phyloP scores from a whole-genome alignment of 768 basidiomycete species.

The Tricholoma flavovirens region DNA sequence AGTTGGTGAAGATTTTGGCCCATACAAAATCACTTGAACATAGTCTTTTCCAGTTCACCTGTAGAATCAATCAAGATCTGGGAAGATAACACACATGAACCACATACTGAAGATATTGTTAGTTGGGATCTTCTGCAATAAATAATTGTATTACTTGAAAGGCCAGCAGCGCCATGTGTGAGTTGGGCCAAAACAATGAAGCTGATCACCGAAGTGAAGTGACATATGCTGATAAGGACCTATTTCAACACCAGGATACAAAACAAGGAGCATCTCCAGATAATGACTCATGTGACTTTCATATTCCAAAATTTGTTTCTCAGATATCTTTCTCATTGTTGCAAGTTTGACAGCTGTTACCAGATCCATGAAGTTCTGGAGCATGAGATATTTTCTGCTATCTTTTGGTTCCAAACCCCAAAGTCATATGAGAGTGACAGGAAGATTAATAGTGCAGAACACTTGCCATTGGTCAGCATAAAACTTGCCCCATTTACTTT shows the following conservation, averaged over 20 bases:
- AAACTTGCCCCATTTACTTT: conserved; percentile 20
- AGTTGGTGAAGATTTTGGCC: conserved; percentile 17
- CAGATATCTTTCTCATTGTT: conserved; percentile 1
- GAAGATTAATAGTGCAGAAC: conserved; percentile 28
- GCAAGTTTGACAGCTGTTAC: conserved; percentile 30
- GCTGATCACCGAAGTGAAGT: conserved; percentile 28
- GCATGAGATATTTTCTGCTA: conserved; percentile 15
- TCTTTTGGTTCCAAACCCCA: conserved; percentile 22
- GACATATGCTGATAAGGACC: conserved; percentile 34
- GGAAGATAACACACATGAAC: background rate
- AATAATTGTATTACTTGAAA: conserved; percentile 30
- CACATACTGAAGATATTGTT: conserved; percentile 28
- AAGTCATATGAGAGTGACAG: conserved; percentile 28
- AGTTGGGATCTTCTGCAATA: conserved; percentile 23
- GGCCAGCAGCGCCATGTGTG: conserved; percentile 32
- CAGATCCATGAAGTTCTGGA: conserved; percentile 31
- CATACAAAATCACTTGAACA: conserved; percentile 19
- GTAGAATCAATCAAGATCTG: background rate
- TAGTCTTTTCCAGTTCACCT: conserved; percentile 26
- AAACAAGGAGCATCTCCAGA: conserved; percentile 19
- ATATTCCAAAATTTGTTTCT: conserved; percentile 10
- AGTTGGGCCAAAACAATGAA: conserved; percentile 29
- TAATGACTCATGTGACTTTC: conserved; percentile 26
- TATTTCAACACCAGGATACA: conserved; percentile 25
- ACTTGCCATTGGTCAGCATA: conserved; percentile 32